Conservation (phyloP, 306 rosid species). For the Rosa chinensis region DNA sequence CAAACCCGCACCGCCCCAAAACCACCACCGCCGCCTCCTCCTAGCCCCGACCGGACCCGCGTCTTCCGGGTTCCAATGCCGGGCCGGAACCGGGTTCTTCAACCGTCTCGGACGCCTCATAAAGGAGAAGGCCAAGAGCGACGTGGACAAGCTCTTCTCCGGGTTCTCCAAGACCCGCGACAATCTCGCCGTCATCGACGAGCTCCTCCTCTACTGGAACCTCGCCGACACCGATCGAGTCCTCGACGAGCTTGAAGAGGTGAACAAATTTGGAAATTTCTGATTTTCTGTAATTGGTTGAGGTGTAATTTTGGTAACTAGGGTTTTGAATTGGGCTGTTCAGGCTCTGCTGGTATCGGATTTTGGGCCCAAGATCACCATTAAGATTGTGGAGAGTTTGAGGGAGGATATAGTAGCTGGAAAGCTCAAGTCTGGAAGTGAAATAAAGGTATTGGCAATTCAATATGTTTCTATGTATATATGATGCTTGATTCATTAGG, state of each 20-base stretch:
- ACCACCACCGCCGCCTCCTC: conserved; percentile 21
- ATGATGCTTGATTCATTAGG: background rate
- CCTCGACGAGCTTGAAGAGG: conserved; percentile 98
- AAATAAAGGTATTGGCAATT: conserved; percentile 61
- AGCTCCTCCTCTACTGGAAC: conserved; percentile 94
- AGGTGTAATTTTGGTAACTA: background rate
- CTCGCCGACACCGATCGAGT: conserved; percentile 89
- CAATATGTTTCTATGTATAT: background rate
- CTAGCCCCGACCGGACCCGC: conserved; percentile 15
- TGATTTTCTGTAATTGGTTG: background rate
- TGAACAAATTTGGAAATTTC: background rate
- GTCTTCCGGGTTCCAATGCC: conserved; percentile 54
- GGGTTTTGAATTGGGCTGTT: background rate
- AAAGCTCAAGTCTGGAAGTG: conserved; percentile 90
- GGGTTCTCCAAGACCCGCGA: conserved; percentile 90
- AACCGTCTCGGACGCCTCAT: conserved; percentile 71
- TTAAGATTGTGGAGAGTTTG: conserved; percentile 83
- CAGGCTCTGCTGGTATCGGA: conserved; percentile 89
- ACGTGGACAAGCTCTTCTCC: conserved; percentile 78
- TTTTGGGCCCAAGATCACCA: conserved; percentile 83
- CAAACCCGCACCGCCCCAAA: conserved; percentile 29
- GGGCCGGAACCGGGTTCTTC: conserved; percentile 84
- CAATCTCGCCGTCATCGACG: conserved; percentile 86
- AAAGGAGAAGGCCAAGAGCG: conserved; percentile 90
- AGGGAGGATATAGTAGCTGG: conserved; percentile 81